phyloP scores from a whole-genome alignment of 2,329 filamentous ascomycete species.

The Hypoxylon sp. region DNA sequence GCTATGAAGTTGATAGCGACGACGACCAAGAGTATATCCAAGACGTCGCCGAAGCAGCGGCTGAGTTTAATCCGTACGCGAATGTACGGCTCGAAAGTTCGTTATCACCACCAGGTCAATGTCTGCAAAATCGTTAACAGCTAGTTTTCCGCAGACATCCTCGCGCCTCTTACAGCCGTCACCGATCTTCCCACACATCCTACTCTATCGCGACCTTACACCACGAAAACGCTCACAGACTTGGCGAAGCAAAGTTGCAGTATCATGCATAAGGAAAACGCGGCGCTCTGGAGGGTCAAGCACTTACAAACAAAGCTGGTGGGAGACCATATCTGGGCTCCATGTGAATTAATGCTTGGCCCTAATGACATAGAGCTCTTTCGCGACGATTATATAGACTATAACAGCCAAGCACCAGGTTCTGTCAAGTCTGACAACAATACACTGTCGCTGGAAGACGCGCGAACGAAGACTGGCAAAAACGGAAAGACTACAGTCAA shows the following conservation, averaged over 20 bases:
- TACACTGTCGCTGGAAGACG: conserved; percentile 44
- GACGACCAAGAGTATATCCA: conserved; percentile 76
- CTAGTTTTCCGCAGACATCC: conserved; percentile 68
- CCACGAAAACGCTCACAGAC: conserved; percentile 78
- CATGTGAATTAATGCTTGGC: conserved; percentile 71
- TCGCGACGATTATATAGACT: conserved; percentile 61
- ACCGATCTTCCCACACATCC: conserved; percentile 82
- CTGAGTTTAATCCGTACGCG: conserved; percentile 81
- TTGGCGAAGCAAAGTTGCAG: conserved; percentile 77
- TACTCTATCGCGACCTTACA: conserved; percentile 81
- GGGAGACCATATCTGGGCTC: conserved; percentile 80
- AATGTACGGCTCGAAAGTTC: conserved; percentile 79
- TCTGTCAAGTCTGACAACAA: conserved; percentile 47
- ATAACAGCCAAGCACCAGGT: conserved; percentile 38
- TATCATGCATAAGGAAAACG: conserved; percentile 82
- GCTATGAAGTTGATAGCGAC: conserved; percentile 80
- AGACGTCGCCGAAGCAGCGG: conserved; percentile 73
- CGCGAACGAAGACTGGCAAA: conserved; percentile 37
- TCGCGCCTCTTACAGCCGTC: conserved; percentile 81
- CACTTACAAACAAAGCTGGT: conserved; percentile 79
- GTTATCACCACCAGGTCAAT: conserved; percentile 50
- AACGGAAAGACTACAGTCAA: conserved; percentile 46
- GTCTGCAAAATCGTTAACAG: conserved; percentile 49
- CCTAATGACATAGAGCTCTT: conserved; percentile 70
- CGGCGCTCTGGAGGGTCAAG: conserved; percentile 80